phyloP scores from a whole-genome alignment of 2,329 filamentous ascomycete genomes.

The Exserohilum turcica region DNA sequence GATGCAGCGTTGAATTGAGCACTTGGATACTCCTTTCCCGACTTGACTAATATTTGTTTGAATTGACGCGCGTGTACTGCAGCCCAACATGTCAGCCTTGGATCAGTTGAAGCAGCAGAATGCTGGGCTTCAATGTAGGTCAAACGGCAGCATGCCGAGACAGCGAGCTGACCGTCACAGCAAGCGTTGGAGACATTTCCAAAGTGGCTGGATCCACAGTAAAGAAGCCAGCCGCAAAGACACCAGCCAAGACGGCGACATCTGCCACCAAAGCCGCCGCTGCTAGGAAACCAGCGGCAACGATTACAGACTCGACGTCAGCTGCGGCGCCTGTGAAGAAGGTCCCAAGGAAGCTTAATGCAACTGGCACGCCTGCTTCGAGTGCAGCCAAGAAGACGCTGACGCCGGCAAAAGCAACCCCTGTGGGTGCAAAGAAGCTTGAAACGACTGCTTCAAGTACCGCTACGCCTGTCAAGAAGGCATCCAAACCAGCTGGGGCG shows the following conservation, averaged over 20 bases:
- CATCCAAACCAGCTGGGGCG: conserved; percentile 21
- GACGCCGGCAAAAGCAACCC: conserved; percentile 12
- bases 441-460: conserved; percentile 21
- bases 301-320: conserved; percentile 13
- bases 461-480: conserved; percentile 23
- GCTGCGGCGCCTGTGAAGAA: conserved; percentile 34
- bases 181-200: conserved; percentile 35
- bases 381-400: conserved; percentile 4
- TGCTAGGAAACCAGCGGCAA: conserved; percentile 21
- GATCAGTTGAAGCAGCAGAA: conserved; percentile 51
- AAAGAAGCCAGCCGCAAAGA: conserved; percentile 34
- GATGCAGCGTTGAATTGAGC: not conserved
- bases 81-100: conserved; percentile 38
- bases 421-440: conserved; percentile 12
- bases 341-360: conserved; percentile 23
- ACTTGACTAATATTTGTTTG: not conserved
- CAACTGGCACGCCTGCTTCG: conserved; percentile 11
- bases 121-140: conserved; percentile 48
- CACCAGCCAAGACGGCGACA: conserved; percentile 23
- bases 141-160: not conserved
- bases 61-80: not conserved
- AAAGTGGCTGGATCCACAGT: conserved; percentile 34
- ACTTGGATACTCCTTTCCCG: not conserved
- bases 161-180: conserved; percentile 21
- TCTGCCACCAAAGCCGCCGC: conserved; percentile 21